A percentile compares a stretch with the other conserved stretches of the same genome.
phyloP scores from a whole-genome alignment of 768 basidiomycete genomes.

The Leccinum barrowsii region DNA sequence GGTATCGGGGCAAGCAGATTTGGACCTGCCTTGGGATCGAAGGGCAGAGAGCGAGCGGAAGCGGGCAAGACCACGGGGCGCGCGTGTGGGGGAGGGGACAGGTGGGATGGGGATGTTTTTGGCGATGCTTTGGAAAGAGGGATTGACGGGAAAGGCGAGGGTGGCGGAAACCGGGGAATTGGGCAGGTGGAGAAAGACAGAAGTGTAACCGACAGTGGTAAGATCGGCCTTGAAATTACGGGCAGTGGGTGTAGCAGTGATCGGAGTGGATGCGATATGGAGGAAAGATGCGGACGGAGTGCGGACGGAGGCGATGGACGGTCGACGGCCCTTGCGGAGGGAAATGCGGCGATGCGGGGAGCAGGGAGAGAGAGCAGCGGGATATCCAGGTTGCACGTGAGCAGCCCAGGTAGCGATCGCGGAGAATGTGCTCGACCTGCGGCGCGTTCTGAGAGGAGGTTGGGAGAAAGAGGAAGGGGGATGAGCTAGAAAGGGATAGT shows the following conservation, averaged over 20 bases:
- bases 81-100: slow-evolving; percentile 10
- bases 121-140: slow-evolving; percentile 1
- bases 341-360: slow-evolving; percentile 39
- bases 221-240: slow-evolving; percentile 53
- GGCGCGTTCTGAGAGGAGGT: slow-evolving; percentile 6
- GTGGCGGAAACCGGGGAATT: slow-evolving; percentile 39
- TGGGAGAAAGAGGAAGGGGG: slow-evolving; percentile 37
- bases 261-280: slow-evolving; percentile 41
- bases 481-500: slow-evolving; percentile 43
- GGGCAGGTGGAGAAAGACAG: slow-evolving; percentile 58
- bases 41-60: slow-evolving; percentile 54
- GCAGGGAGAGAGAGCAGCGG: slow-evolving; percentile 40
- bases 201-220: slow-evolving; percentile 60
- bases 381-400: slow-evolving; percentile 67
- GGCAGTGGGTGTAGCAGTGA: slow-evolving; percentile 40
- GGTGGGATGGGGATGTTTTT: slow-evolving; percentile 20
- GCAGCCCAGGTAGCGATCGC: slow-evolving; percentile 61
- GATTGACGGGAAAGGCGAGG: slow-evolving; percentile 7
- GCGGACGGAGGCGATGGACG: slow-evolving; percentile 39
- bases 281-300: slow-evolving; percentile 47
- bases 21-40: slow-evolving; percentile 37
- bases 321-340: slow-evolving; percentile 25
- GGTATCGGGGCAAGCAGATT: slow-evolving; percentile 28
- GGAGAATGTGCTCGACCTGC: slow-evolving; percentile 44
- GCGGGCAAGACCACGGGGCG: slow-evolving; percentile 36